phyloP scores from a whole-genome alignment of 2,329 filamentous ascomycete species.

The Trichophyton mentagrophytes region DNA sequence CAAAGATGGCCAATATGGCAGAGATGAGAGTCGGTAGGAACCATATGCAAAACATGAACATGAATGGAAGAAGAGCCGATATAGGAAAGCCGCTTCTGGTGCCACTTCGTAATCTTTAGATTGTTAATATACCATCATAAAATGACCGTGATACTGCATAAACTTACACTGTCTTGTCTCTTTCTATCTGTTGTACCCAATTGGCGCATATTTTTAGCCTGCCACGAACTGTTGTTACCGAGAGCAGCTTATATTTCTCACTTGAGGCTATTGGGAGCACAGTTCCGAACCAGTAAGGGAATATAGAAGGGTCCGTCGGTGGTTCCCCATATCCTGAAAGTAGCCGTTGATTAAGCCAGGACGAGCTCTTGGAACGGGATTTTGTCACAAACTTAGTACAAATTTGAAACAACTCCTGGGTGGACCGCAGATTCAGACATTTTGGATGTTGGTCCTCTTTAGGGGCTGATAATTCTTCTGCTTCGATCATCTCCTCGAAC shows the following conservation, averaged over 20 bases:
- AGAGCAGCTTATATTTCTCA: conserved; percentile 66
- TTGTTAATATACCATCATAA: neutral
- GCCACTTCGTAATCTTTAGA: neutral
- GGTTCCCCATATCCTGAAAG: conserved; percentile 63
- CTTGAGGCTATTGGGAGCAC: conserved; percentile 63
- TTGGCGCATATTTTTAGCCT: conserved; percentile 67
- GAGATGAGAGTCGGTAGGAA: neutral
- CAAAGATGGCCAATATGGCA: neutral
- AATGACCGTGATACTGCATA: neutral
- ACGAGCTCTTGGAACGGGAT: conserved; percentile 55
- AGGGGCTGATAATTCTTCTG: conserved; percentile 44
- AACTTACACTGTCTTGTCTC: conserved; percentile 50
- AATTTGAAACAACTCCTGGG: conserved; percentile 47
- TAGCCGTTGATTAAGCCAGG: conserved; percentile 63
- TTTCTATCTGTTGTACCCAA: conserved; percentile 65
- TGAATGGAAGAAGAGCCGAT: conserved; percentile 4
- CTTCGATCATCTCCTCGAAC: conserved; percentile 67
- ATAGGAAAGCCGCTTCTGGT: neutral
- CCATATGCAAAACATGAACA: conserved; percentile 4
- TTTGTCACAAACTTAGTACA: conserved; percentile 54
- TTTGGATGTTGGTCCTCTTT: conserved; percentile 5
- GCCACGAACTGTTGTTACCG: conserved; percentile 62
- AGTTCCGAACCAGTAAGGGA: conserved; percentile 85
- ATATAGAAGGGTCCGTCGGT: conserved; percentile 60
- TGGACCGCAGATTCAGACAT: conserved; percentile 13